These are phyloP conservation scores for Fusarium temperatum DNA, from an alignment of 2,329 filamentous ascomycete species.

Conservation along the genomic window DNA sequence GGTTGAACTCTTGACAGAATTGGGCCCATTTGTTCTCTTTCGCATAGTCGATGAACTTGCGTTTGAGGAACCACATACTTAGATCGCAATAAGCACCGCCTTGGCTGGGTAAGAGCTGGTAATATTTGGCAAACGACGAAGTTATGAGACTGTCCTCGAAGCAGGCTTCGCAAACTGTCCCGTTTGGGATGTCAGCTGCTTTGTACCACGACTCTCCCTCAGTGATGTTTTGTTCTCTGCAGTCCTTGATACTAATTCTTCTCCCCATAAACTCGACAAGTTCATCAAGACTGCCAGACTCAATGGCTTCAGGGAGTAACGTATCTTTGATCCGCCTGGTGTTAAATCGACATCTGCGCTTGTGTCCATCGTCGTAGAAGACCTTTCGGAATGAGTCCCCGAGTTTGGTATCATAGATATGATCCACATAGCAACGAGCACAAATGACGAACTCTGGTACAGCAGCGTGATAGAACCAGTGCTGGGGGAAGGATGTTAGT, in stretches of 20 bases:
- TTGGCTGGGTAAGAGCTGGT: constrained; percentile 24
- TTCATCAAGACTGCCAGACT: constrained; percentile 40
- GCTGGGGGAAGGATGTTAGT: constrained; percentile 42
- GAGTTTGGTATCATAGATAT: constrained; percentile 47
- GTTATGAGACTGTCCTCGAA: constrained; percentile 48
- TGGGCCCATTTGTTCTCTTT: constrained; percentile 44
- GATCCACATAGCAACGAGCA: constrained; percentile 50
- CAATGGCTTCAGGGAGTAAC: constrained; percentile 44
- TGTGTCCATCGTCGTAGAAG: constrained; percentile 35
- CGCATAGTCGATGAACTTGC: constrained; percentile 40
- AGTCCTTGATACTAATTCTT: constrained; percentile 31
- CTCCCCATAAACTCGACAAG: constrained; percentile 44
- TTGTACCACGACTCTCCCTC: constrained; percentile 47
- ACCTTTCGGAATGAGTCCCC: constrained; percentile 39
- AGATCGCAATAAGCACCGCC: constrained; percentile 45
- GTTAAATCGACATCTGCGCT: constrained; percentile 49
- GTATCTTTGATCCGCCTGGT: constrained; percentile 44
- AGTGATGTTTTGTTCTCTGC: constrained; percentile 11
- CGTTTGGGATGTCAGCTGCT: constrained; percentile 44
- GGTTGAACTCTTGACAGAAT: constrained; percentile 46
- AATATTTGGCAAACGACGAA: constrained; percentile 44
- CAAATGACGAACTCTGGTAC: constrained; percentile 49
- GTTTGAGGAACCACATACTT: constrained; percentile 43
- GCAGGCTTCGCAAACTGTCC: constrained; percentile 51
- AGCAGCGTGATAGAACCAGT: constrained; percentile 50